Conservation (phyloP, 2,329 filamentous ascomycete genomes). For the Xylariaceae sp. region DNA sequence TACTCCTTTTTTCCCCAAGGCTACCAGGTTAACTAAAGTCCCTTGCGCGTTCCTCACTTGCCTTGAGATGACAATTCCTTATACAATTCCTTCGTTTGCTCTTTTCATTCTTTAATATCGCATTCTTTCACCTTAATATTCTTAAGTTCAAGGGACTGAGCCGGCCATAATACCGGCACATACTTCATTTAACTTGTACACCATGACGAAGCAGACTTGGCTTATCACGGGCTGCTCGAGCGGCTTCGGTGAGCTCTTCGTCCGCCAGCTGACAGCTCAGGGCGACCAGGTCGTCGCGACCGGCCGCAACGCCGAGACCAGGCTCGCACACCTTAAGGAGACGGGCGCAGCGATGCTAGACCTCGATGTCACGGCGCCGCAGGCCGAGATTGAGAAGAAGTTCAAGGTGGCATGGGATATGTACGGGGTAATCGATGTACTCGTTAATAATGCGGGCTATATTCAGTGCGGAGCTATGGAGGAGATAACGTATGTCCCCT, state of each 20-base stretch:
- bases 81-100: too few species aligned
- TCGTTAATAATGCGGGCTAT: conserved; percentile 45
- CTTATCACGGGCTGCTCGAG: conserved; percentile 48
- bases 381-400: conserved; percentile 26
- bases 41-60: too few species aligned
- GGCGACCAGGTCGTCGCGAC: conserved; percentile 43
- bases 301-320: conserved; percentile 40
- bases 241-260: conserved; percentile 44
- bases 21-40: too few species aligned
- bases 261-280: conserved; percentile 39
- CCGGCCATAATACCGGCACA: not conserved
- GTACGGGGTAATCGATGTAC: conserved; percentile 39
- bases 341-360: conserved; percentile 37
- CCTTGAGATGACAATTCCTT: too few species aligned
- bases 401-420: conserved; percentile 27
- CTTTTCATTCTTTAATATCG: too few species aligned
- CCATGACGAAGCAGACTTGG: conserved; percentile 32
- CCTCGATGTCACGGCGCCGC: conserved; percentile 32
- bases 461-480: conserved; percentile 36
- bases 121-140: too few species aligned
- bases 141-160: too few species aligned
- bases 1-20: too few species aligned
- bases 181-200: not conserved
- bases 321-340: conserved; percentile 39
- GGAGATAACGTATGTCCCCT: conserved; percentile 28